Evolutionary conservation across 257 asterid genomes (phyloP).

Genomic region (Rauvolfia tetraphylla): DNA sequence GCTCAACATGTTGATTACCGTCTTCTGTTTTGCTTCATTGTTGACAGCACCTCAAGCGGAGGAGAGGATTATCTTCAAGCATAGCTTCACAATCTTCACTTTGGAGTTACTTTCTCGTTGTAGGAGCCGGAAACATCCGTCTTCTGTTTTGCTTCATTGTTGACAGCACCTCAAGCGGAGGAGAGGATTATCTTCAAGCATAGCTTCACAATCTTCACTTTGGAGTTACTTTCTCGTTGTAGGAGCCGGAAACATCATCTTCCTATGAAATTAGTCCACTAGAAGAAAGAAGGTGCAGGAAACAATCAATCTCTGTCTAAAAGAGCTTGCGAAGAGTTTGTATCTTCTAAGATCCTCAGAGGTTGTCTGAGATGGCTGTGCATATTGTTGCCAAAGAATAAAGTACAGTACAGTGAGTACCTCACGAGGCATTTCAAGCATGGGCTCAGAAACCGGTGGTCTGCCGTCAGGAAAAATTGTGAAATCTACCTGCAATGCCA

Average conservation of each 20-base stretch:
- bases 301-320: not conserved
- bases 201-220: constrained; percentile 79
- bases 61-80: constrained; percentile 82
- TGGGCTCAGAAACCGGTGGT: too few species aligned
- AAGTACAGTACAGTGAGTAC: too few species aligned
- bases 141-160: constrained; percentile 83
- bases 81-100: constrained; percentile 80
- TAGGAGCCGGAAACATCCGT: too few species aligned
- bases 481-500: not conserved
- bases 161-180: constrained; percentile 83
- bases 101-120: too few species aligned
- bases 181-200: constrained; percentile 84
- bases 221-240: constrained; percentile 46
- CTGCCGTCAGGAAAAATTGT: too few species aligned
- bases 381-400: not conserved
- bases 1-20: constrained; percentile 40
- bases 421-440: too few species aligned
- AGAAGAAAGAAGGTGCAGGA: not conserved
- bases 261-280: constrained; percentile 70
- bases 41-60: constrained; percentile 85
- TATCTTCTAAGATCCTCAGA: not conserved
- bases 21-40: constrained; percentile 83
- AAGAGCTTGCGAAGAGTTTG: not conserved
- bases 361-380: not conserved
- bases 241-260: constrained; percentile 76